A percentile compares a stretch with the other conserved stretches of the same genome.
These are phyloP conservation scores for Globisporangium spiculum DNA, from an alignment of 352 stramenopile genomes.

Conservation along the genomic window DNA sequence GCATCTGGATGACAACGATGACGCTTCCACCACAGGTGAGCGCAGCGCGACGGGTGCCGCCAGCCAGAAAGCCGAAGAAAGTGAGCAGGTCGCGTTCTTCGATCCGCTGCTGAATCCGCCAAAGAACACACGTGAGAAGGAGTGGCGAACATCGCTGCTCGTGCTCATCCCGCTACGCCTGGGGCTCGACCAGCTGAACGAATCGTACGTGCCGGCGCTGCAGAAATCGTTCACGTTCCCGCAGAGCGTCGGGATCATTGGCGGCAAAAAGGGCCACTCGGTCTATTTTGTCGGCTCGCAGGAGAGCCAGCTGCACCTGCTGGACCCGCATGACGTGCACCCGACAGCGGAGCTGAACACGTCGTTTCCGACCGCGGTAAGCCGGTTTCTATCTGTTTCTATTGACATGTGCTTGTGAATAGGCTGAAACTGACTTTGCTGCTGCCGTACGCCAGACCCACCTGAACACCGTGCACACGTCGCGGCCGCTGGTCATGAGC, in stretches of 20 bases:
- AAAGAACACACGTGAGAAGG: conserved; percentile 31
- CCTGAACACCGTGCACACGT: conserved; percentile 52
- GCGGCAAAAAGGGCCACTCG: conserved; percentile 92
- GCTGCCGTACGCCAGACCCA: conserved; percentile 36
- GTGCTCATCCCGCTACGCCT: conserved; percentile 92
- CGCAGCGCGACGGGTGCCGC: not conserved
- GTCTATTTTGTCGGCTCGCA: conserved; percentile 95
- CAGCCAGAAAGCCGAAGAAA: not conserved
- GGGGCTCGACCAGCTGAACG: conserved; percentile 86
- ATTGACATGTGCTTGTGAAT: conserved; percentile 16
- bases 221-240: conserved; percentile 85
- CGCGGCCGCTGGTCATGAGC: conserved; percentile 68
- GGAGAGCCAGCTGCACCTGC: conserved; percentile 70
- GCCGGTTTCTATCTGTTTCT: conserved; percentile 4
- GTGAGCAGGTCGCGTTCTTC: conserved; percentile 48
- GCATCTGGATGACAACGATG: conserved; percentile 33
- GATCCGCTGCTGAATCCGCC: conserved; percentile 84
- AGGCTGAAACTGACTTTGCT: not conserved
- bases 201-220: conserved; percentile 72
- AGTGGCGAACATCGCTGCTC: conserved; percentile 88
- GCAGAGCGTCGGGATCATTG: conserved; percentile 94
- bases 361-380: conserved; percentile 69
- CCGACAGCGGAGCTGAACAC: conserved; percentile 61
- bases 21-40: conserved; percentile 1
- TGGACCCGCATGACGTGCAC: conserved; percentile 86